Conservation (phyloP, 768 basidiomycete species). For the Trametes cinnabarina region DNA sequence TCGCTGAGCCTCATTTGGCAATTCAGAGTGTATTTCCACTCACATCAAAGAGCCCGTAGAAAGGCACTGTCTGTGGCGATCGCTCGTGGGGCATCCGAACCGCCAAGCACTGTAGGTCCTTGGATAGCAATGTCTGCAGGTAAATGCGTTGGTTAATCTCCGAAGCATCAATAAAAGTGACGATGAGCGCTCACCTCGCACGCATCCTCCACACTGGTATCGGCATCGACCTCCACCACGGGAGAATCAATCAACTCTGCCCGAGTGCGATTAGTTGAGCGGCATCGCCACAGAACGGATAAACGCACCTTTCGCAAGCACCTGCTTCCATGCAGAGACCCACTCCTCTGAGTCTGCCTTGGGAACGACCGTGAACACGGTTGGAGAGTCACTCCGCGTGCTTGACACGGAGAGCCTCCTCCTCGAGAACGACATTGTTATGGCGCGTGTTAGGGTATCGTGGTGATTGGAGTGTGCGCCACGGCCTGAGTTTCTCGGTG, state of each 20-base stretch:
- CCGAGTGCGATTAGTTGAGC: no score
- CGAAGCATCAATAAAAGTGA: neutral
- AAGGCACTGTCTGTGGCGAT: constrained; percentile 28
- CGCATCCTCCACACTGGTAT: constrained; percentile 76
- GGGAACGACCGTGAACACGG: constrained; percentile 26
- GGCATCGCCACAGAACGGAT: no score
- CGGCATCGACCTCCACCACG: constrained; percentile 64
- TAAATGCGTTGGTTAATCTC: neutral
- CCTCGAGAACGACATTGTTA: constrained; percentile 26
- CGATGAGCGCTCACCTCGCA: constrained; percentile 56
- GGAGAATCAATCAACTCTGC: constrained; percentile 70
- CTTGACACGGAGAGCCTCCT: constrained; percentile 32
- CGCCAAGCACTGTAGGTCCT: constrained; percentile 64
- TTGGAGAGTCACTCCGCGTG: constrained; percentile 26
- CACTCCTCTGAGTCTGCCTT: constrained; percentile 48
- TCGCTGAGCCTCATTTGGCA: neutral
- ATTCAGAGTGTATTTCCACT: no score
- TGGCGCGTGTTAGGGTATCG: neutral
- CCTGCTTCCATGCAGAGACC: constrained; percentile 55
- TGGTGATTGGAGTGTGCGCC: no score
- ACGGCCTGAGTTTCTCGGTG: no score
- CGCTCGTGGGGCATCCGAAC: constrained; percentile 40
- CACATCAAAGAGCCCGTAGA: constrained; percentile 75
- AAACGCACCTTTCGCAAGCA: constrained; percentile 55
- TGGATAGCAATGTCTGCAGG: constrained; percentile 56